A percentile compares a stretch with the other conserved stretches of the same genome.
phyloP scores from a whole-genome alignment of 345 rosid genomes.

The Populus alba region DNA sequence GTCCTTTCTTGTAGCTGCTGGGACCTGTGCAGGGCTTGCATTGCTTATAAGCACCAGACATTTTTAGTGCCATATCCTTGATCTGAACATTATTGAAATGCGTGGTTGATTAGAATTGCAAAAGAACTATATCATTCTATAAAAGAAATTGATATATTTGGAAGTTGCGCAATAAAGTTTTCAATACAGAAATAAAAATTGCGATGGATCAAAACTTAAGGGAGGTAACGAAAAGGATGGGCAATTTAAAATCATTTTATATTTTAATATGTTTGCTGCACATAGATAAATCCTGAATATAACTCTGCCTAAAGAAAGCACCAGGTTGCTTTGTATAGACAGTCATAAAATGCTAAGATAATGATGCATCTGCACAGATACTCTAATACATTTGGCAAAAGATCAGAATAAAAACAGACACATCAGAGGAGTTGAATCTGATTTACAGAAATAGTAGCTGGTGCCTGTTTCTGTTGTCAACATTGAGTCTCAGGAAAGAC shows the following conservation, averaged over 20 bases:
- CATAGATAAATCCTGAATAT: neutral
- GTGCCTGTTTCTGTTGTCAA: neutral
- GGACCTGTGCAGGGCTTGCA: slow-evolving; percentile 88
- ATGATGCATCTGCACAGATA: neutral
- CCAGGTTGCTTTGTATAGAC: neutral
- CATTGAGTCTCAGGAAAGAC: neutral
- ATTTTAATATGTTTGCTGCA: neutral
- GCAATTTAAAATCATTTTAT: neutral
- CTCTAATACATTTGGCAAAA: neutral
- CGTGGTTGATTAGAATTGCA: neutral
- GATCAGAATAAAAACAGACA: neutral
- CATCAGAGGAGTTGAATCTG: too few relatives aligned
- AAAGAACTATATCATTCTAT: neutral
- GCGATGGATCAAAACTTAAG: neutral
- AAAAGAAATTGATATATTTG: neutral
- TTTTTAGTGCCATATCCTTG: slow-evolving; percentile 84
- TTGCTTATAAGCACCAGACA: slow-evolving; percentile 77
- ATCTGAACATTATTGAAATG: slow-evolving; percentile 48
- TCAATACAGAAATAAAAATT: neutral
- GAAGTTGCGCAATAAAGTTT: neutral
- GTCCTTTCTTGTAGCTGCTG: slow-evolving; percentile 64
- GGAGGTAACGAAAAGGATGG: neutral
- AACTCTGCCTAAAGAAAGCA: neutral
- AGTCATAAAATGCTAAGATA: neutral
- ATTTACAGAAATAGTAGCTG: neutral